Base-by-base conservation (phyloP, 176 grass and related monocot species). In the Tillandsia leiboldiana region DNA sequence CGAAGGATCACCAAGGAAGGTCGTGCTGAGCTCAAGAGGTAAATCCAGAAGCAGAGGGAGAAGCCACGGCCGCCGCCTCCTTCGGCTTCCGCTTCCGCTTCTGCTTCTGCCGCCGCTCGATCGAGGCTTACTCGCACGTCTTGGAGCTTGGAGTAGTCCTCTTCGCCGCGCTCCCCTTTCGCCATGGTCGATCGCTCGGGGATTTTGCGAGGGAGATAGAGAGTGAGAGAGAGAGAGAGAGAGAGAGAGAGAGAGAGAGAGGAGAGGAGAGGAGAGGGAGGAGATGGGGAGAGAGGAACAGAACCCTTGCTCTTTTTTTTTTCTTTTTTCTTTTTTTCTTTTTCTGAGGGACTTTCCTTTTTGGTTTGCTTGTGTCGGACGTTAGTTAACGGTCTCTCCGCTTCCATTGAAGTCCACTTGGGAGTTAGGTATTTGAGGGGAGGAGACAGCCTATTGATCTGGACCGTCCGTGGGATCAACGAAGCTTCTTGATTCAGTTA, bases 31-130 rank as follows among this genome's bases (percentile, higher is more conserved):
- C 71, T 51, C 48, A 82, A 73, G 51, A 93, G 86, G 81, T 99
- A 90, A 51, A 99, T 83, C 94, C 94, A 99, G 77, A 99, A 87
- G 72, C 73, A 82, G 79, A 92, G 61, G 47, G 79, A 64, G 64
- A 92, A 83, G 50, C 24, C 24, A 24, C 24, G 24, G 24, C 89
- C 85, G 70, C 53, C 15, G 42, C 33, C 33, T 4, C 33, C 33
- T 42, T 42, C 33, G 0, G 33, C 10, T 51, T 50, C n/a, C 5
- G 29, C 12, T n/a, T 67, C 65, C 12, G 29, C 52, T 12, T 52
- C 62, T 42, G 53, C 86, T 63, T 67, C 62, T 9, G n/a, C 74
- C 20, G 2, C 18, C 4, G 26, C 74, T 18, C 51, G 17, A 65
- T 86, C 69, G 58, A 86, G 7, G 42, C 73, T 65, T 3, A 89